A percentile compares a stretch with the other conserved stretches of the same genome.
phyloP scores from a whole-genome alignment of 345 rosid species.

The Eucalyptus curtisii region DNA sequence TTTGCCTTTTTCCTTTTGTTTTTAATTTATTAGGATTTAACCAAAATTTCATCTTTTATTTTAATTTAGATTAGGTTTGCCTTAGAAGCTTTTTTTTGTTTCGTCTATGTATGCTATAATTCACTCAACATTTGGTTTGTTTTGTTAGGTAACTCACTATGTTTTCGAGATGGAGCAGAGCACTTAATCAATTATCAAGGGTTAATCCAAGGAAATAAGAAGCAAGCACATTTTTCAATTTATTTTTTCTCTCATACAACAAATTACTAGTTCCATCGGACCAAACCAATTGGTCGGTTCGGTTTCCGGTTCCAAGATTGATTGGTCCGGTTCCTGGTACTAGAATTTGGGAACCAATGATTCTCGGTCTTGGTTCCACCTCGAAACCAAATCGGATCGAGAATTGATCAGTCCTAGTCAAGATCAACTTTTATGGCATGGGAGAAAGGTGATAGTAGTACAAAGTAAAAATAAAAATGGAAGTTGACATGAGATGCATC shows the following conservation, averaged over 20 bases:
- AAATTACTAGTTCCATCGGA: no score
- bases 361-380: no score
- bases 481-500: no score
- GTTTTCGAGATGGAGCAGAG: constrained; percentile 53
- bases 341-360: no score
- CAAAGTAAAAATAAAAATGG: no score
- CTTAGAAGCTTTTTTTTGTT: background rate
- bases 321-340: accelerated
- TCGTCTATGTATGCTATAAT: background rate
- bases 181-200: constrained; percentile 17
- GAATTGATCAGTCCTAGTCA: accelerated
- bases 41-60: background rate
- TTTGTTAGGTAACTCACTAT: constrained; percentile 3
- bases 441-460: no score
- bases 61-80: background rate
- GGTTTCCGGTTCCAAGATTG: no score
- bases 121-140: background rate
- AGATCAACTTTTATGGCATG: no score
- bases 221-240: no score
- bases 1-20: background rate
- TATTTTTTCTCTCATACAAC: no score
- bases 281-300: no score
- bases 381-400: accelerated
- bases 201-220: background rate
- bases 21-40: background rate